Evolutionary conservation across 129 eudicot species (phyloP), one percentile per base, ranked within the genome.

Genomic region (Lactuca sativa): DNA sequence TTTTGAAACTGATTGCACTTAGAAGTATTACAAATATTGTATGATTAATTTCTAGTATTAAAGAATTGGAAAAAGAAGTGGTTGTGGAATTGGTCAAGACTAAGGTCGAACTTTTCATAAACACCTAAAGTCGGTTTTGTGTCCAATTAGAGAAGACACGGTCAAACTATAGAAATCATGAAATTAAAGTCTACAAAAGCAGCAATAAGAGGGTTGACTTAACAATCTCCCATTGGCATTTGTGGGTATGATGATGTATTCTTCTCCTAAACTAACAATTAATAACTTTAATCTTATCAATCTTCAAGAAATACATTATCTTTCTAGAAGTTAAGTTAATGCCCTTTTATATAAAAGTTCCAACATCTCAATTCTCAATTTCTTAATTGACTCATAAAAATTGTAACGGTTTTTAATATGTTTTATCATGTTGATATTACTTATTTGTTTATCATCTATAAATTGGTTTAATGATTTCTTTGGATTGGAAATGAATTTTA

Each of bases 41-140:
- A 47, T 10, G 52, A 47, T 66, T 30, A 66, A 31, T 4, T 12
- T 47, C 52, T 47, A 47, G 52, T 47, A n/a, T 53, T 4, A 15
- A 53, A 33, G 32, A 66, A 32, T 8, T 36, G 21, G 59, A 53
- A 36, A 36, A 59, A 32, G 51, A 37, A 77, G 73, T 49, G 78
- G 73, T 49, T 56, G 53, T 65, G 74, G 82, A 78, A 78, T 6
- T 7, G 78, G 78, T 78, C 78, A 72, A 78, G 40, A 55, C 17
- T 15, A 43, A 72, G 78, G 66, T 69, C 66, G 38, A 41, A 69
- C 81, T 44, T 68, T 69, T 76, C 56, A 76, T 65, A 70, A 68
- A 59, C 55, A 30, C 58, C 41, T 7, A 54, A 10, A 69, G 65
- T 68, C 62, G 58, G 70, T 76, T 68, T 59, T 66, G 38, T 53